Conservation (phyloP, 805 yeast genomes). For the Sugiyamaella floridensis region DNA sequence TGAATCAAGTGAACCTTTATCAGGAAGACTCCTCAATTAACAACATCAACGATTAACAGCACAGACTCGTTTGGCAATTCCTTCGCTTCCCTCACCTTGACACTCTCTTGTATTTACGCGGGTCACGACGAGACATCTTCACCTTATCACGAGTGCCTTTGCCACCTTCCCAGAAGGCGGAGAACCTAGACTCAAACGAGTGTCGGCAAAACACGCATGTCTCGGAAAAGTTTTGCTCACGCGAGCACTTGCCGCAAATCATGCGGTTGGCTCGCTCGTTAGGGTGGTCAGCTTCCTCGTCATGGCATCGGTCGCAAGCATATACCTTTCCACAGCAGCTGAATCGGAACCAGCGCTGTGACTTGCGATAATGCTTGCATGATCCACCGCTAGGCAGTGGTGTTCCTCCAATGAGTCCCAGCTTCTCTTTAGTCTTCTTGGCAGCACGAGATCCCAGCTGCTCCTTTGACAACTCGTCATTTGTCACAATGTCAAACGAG, state of each 20-base stretch:
- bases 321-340: conserved; percentile 37
- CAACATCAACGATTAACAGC: too few species aligned
- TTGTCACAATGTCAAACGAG: conserved; percentile 27
- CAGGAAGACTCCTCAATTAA: too few species aligned
- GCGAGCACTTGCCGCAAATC: conserved; percentile 38
- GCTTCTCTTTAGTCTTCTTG: conserved; percentile 20
- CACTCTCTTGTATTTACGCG: conserved; percentile 32
- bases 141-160: conserved; percentile 36
- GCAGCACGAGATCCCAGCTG: conserved; percentile 12
- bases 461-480: conserved; percentile 24
- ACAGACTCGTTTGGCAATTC: too few species aligned
- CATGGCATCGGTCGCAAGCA: conserved; percentile 39
- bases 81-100: neutral
- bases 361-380: conserved; percentile 36
- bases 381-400: conserved; percentile 35
- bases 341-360: conserved; percentile 39
- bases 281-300: conserved; percentile 31
- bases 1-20: too few species aligned
- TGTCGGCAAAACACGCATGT: conserved; percentile 34
- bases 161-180: conserved; percentile 43
- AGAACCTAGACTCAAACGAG: conserved; percentile 27
- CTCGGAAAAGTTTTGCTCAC: conserved; percentile 34
- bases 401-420: conserved; percentile 32
- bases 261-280: conserved; percentile 35
- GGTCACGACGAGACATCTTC: conserved; percentile 37